Conservation (phyloP, 495 filamentous ascomycete species). For the Podospora fimiseda region DNA sequence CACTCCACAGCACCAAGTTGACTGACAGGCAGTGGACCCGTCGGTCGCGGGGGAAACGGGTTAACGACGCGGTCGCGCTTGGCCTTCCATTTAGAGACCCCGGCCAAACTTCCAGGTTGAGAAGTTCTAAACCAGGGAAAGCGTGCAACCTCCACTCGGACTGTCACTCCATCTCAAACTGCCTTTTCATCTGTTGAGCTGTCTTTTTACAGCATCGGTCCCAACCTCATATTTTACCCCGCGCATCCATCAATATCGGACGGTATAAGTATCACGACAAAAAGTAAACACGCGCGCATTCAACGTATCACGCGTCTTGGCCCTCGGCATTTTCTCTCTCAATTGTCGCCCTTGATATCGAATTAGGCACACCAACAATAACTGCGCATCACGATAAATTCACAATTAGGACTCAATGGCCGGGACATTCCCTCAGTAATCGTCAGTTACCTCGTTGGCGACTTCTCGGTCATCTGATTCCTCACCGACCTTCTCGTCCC, state of each 20-base stretch:
- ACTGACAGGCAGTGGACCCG: constrained; percentile 6
- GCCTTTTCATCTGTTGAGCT: no score
- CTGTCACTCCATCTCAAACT: no score
- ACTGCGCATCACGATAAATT: no score
- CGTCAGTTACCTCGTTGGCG: no score
- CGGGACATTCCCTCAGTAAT: neutral
- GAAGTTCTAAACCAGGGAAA: neutral
- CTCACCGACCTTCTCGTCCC: constrained; percentile 8
- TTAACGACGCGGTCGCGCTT: constrained; percentile 26
- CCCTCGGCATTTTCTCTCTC: neutral
- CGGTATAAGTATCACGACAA: neutral
- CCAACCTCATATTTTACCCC: no score
- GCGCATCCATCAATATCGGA: no score
- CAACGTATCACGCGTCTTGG: neutral
- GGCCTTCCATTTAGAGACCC: constrained; percentile 1
- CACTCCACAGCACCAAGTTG: constrained; percentile 3
- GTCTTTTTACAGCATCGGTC: no score
- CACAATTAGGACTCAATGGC: neutral
- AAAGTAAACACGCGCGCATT: neutral
- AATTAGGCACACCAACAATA: no score
- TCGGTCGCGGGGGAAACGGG: constrained; percentile 28
- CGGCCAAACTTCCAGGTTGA: no score
- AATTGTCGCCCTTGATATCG: neutral
- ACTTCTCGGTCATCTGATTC: neutral
- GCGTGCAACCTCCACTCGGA: constrained; percentile 1